These are phyloP conservation scores for Paecilomyces fulvus DNA, from an alignment of 2,329 filamentous ascomycete species.

Conservation along the genomic window DNA sequence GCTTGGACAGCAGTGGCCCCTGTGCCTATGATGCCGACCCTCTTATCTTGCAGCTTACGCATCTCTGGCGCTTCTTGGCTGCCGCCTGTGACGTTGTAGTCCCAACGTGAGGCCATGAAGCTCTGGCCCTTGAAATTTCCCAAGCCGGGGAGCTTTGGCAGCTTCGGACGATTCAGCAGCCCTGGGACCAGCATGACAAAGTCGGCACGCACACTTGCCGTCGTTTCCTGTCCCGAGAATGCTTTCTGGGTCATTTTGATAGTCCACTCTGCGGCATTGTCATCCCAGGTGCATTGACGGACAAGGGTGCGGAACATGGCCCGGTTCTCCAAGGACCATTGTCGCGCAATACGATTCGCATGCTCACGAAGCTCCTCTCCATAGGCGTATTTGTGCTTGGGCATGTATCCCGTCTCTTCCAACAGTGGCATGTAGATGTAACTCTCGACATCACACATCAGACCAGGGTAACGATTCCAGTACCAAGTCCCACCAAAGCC, in stretches of 20 bases:
- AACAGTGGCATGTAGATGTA: conserved; percentile 54
- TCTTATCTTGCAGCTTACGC: conserved; percentile 35
- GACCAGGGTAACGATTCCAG: conserved; percentile 42
- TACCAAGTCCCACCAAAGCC: conserved; percentile 44
- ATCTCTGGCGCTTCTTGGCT: conserved; percentile 32
- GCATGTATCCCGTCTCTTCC: conserved; percentile 53
- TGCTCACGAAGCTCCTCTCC: conserved; percentile 42
- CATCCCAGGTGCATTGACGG: conserved; percentile 41
- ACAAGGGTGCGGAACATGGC: conserved; percentile 43
- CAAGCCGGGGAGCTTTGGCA: too few species aligned
- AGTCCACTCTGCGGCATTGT: too few species aligned
- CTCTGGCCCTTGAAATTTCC: conserved; percentile 12
- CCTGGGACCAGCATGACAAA: too few species aligned
- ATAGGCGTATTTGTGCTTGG: conserved; percentile 41
- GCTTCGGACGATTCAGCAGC: too few species aligned
- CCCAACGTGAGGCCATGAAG: conserved; percentile 19
- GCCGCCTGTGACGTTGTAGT: conserved; percentile 29
- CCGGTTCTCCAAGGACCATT: conserved; percentile 34
- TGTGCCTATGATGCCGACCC: conserved; percentile 37
- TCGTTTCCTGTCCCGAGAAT: too few species aligned
- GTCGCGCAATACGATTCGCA: conserved; percentile 35
- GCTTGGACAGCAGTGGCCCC: conserved; percentile 37
- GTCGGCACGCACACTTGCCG: too few species aligned
- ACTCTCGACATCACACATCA: conserved; percentile 50
- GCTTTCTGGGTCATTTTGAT: too few species aligned